phyloP scores from a whole-genome alignment of 73 alveolate species.

The Paramecium sexaurelia region DNA sequence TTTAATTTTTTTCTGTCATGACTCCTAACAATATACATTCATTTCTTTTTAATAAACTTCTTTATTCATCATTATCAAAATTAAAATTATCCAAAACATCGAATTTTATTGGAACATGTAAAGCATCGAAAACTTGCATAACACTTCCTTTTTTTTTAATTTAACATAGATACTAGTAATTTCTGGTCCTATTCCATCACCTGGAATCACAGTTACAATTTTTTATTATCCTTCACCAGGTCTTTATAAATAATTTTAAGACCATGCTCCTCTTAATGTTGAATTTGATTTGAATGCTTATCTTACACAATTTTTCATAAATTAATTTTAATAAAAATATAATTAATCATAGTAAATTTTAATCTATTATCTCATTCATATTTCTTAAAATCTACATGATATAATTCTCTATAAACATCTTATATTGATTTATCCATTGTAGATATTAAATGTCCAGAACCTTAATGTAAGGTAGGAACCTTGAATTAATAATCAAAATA shows the following conservation, averaged over 20 bases:
- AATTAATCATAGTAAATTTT: background rate
- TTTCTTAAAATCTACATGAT: constrained; percentile 53
- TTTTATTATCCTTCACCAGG: constrained; percentile 81
- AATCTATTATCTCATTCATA: background rate
- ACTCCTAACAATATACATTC: constrained; percentile 76
- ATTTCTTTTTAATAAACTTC: constrained; percentile 52
- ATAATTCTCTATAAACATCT: constrained; percentile 57
- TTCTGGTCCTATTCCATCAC: constrained; percentile 83
- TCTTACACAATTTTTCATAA: constrained; percentile 50
- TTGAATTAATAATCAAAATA: background rate
- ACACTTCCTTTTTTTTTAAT: constrained; percentile 61
- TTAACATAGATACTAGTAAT: constrained; percentile 55
- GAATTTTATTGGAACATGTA: constrained; percentile 74
- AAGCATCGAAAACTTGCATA: constrained; percentile 62
- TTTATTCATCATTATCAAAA: constrained; percentile 68
- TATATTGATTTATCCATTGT: constrained; percentile 66
- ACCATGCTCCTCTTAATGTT: constrained; percentile 58
- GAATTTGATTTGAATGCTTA: background rate
- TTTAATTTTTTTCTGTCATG: constrained; percentile 71
- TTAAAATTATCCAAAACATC: constrained; percentile 72
- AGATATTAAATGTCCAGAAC: constrained; percentile 64
- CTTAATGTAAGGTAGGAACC: background rate
- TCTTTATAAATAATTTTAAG: constrained; percentile 67
- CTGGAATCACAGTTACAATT: constrained; percentile 75
- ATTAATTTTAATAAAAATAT: background rate